phyloP scores from a whole-genome alignment of 2,329 filamentous ascomycete species.

The Purpureocillium lavendulum region DNA sequence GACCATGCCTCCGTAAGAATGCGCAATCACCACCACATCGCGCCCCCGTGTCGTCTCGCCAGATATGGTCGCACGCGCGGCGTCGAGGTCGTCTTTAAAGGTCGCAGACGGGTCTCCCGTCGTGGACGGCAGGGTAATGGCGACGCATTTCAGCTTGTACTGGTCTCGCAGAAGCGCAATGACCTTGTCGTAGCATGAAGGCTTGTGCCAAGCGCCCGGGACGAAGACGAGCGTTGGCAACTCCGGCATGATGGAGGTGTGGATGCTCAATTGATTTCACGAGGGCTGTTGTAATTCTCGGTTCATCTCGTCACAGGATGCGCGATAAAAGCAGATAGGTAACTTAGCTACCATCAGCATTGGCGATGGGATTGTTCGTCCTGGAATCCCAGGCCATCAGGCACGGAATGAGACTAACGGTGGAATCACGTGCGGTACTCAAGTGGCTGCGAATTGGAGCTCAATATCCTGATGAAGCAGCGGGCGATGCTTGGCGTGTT shows the following conservation, averaged over 20 bases:
- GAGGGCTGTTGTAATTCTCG: background rate
- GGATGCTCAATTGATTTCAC: too few species aligned
- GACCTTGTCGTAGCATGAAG: conserved; percentile 27
- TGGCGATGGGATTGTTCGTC: too few species aligned
- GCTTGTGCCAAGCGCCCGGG: conserved; percentile 37
- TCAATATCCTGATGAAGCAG: too few species aligned
- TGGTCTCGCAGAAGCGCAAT: conserved; percentile 22
- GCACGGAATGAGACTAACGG: too few species aligned
- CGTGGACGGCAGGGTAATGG: conserved; percentile 30
- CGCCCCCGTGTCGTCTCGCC: conserved; percentile 24
- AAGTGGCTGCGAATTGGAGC: too few species aligned
- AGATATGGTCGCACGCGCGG: conserved; percentile 24
- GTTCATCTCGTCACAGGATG: too few species aligned
- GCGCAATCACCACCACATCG: conserved; percentile 36
- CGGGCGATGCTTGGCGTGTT: too few species aligned
- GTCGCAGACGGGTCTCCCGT: conserved; percentile 21
- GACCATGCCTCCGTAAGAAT: conserved; percentile 41
- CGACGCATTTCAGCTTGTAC: conserved; percentile 19
- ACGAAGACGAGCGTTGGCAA: conserved; percentile 32
- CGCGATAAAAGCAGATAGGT: too few species aligned
- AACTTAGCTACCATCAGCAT: too few species aligned
- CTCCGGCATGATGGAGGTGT: conserved; percentile 13
- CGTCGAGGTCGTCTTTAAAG: conserved; percentile 33
- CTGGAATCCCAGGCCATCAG: too few species aligned
- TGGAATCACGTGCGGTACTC: too few species aligned